phyloP scores from a whole-genome alignment of 2,329 filamentous ascomycete genomes.

The Polytolypa hystricis region DNA sequence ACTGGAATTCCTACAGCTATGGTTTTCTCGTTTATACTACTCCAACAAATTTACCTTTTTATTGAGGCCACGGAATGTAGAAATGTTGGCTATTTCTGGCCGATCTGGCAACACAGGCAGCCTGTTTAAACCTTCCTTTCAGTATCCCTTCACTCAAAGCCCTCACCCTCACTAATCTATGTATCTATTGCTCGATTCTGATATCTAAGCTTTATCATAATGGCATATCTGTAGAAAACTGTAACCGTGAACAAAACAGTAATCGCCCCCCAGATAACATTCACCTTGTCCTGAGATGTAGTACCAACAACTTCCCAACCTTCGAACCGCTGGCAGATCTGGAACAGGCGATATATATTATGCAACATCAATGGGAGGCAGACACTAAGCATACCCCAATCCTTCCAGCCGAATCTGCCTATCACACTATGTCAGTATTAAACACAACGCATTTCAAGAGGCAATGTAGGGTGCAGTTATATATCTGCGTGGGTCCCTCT shows the following conservation, averaged over 20 bases:
- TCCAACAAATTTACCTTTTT: not conserved
- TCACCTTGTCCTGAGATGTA: not conserved
- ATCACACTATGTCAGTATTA: too few species aligned
- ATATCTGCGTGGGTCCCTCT: too few species aligned
- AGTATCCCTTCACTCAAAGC: not conserved
- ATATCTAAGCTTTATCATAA: not conserved
- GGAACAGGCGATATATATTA: slow-evolving; percentile 2
- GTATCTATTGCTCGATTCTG: not conserved
- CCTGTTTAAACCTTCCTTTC: too few species aligned
- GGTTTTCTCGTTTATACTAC: not conserved
- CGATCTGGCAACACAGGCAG: too few species aligned
- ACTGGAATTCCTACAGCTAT: not conserved
- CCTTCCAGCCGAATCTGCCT: not conserved
- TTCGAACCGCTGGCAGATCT: not conserved
- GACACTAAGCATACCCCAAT: not conserved
- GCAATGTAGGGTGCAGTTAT: too few species aligned
- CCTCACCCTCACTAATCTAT: not conserved
- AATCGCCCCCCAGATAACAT: not conserved
- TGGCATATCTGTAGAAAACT: not conserved
- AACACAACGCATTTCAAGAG: too few species aligned
- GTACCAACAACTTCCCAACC: not conserved
- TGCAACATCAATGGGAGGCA: not conserved
- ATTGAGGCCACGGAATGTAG: not conserved
- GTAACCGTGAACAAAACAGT: not conserved
- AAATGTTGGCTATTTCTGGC: not conserved